Percentiles rank a stretch among this genome's conserved stretches.
Evolutionary conservation across 176 grass and related monocot species (phyloP).

Genomic region (Musa troglodytarum): DNA sequence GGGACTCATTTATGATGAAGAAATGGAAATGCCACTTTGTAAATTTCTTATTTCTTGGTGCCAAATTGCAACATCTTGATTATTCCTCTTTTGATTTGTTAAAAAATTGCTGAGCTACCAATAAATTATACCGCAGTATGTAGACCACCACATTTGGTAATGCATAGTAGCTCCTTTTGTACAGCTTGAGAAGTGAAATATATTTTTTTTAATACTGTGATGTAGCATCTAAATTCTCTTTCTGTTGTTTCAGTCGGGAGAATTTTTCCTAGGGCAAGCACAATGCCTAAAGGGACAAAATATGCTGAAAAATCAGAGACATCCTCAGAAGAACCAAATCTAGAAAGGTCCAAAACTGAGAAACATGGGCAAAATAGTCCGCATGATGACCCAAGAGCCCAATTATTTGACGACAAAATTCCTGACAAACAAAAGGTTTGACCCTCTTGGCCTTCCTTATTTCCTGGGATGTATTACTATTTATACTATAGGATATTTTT

Average conservation of each 20-base stretch:
- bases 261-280: conserved; percentile 45
- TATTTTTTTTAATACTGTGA: not conserved
- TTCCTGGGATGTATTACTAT: not conserved
- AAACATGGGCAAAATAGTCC: conserved; percentile 34
- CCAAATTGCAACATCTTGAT: too few species aligned
- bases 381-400: conserved; percentile 42
- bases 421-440: conserved; percentile 66
- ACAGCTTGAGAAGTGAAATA: not conserved
- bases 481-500: not conserved
- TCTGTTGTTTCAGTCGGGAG: conserved; percentile 23
- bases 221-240: conserved; percentile 6
- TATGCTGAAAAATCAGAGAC: conserved; percentile 37
- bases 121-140: too few species aligned
- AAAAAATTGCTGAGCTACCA: too few species aligned
- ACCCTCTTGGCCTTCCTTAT: not conserved
- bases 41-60: too few species aligned
- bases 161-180: too few species aligned
- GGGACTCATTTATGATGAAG: too few species aligned
- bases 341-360: conserved; percentile 59
- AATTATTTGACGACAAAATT: conserved; percentile 70
- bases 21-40: too few species aligned
- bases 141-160: too few species aligned
- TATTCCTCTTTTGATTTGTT: too few species aligned
- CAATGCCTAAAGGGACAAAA: conserved; percentile 47
- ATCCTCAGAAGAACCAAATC: conserved; percentile 32